Evolutionary conservation across 2,329 filamentous ascomycete species (phyloP).

Genomic region (Epichloe gansuensis): DNA sequence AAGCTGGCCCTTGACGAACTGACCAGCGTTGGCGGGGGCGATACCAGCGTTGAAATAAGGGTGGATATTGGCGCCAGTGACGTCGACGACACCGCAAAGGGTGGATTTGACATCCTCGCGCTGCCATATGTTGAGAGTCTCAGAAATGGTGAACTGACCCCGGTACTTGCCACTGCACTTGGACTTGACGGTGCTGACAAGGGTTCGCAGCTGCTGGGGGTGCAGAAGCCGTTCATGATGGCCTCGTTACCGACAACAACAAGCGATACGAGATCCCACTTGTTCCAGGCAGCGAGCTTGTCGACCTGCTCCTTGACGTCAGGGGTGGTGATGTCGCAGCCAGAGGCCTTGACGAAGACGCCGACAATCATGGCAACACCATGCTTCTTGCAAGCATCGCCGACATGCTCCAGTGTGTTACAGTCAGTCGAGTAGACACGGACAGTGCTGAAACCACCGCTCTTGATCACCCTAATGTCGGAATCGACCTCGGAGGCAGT

Average conservation of each 20-base stretch:
- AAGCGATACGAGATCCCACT: constrained; percentile 67
- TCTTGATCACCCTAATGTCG: constrained; percentile 51
- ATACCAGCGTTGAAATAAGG: constrained; percentile 79
- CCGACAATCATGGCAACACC: constrained; percentile 75
- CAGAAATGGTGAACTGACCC: constrained; percentile 70
- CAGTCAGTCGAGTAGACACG: constrained; percentile 93
- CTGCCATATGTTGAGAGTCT: constrained; percentile 71
- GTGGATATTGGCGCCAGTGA: constrained; percentile 80
- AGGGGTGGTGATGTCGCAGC: constrained; percentile 43
- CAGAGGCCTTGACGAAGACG: constrained; percentile 64
- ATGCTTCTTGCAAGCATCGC: constrained; percentile 50
- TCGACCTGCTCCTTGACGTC: constrained; percentile 62
- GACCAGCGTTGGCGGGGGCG: constrained; percentile 52
- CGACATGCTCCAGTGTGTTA: constrained; percentile 64
- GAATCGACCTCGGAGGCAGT: constrained; percentile 37
- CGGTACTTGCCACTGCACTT: constrained; percentile 58
- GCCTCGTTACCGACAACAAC: constrained; percentile 88
- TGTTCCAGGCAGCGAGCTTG: constrained; percentile 57
- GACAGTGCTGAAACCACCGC: constrained; percentile 54
- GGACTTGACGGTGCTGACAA: constrained; percentile 56
- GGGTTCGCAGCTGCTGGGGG: constrained; percentile 52
- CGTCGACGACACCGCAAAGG: constrained; percentile 65
- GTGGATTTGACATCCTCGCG: constrained; percentile 39
- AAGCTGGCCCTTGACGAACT: constrained; percentile 65
- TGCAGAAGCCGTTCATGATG: constrained; percentile 61